Evolutionary conservation across 495 filamentous ascomycete species (phyloP).

Genomic region (Jackrogersella minutella): DNA sequence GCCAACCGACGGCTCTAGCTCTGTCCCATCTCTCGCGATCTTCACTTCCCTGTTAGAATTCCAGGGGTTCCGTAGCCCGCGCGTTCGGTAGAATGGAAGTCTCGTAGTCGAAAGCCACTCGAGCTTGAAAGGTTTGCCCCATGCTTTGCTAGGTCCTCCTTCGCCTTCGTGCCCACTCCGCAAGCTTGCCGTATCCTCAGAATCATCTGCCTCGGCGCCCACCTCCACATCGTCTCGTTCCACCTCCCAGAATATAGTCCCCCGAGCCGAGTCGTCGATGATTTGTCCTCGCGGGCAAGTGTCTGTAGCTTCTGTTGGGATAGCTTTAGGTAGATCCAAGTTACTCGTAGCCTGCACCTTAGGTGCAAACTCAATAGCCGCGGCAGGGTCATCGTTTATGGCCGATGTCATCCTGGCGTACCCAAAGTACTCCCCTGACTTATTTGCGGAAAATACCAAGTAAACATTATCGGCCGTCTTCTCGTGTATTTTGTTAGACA

Average conservation of each 20-base stretch:
- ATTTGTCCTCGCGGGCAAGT: slow-evolving; percentile 85
- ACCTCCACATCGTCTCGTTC: slow-evolving; percentile 61
- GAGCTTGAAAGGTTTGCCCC: slow-evolving; percentile 92
- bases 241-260: slow-evolving; percentile 97
- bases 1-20: slow-evolving; percentile 86
- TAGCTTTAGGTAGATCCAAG: slow-evolving; percentile 73
- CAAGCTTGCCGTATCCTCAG: slow-evolving; percentile 49
- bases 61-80: slow-evolving; percentile 93
- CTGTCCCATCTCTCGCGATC: slow-evolving; percentile 94
- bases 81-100: slow-evolving; percentile 89
- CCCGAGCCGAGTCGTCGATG: slow-evolving; percentile 90
- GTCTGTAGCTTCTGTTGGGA: slow-evolving; percentile 79
- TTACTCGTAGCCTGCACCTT: slow-evolving; percentile 65
- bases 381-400: slow-evolving; percentile 77
- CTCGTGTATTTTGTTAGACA: slow-evolving; percentile 24
- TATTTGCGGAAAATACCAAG: slow-evolving; percentile 96
- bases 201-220: slow-evolving; percentile 49
- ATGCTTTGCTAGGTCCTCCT: slow-evolving; percentile 63
- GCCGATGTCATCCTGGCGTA: slow-evolving; percentile 91
- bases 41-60: slow-evolving; percentile 97
- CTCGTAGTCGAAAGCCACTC: slow-evolving; percentile 89
- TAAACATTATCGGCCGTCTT: slow-evolving; percentile 89
- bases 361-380: slow-evolving; percentile 70
- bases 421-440: slow-evolving; percentile 97
- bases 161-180: slow-evolving; percentile 51